These are phyloP conservation scores for Tolypocladium guangdongense DNA, from an alignment of 2,329 filamentous ascomycete genomes.

Conservation along the genomic window DNA sequence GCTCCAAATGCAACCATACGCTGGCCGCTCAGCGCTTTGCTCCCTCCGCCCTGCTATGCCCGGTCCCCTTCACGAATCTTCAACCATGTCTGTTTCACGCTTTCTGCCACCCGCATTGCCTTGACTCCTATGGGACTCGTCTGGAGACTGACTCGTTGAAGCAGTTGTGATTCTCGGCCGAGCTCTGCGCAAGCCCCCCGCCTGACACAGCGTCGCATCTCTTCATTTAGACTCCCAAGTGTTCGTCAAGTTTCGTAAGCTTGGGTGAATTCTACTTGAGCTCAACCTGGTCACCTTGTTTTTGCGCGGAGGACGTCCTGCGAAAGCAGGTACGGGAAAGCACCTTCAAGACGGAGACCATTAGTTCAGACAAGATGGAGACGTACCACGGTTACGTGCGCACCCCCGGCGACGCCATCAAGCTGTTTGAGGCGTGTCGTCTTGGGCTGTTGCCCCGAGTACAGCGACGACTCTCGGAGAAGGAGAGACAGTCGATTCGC, in stretches of 20 bases:
- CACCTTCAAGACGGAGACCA: constrained; percentile 10
- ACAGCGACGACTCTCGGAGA: constrained; percentile 86
- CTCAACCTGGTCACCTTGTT: background rate
- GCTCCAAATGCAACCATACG: background rate
- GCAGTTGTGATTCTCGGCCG: background rate
- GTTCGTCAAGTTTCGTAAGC: background rate
- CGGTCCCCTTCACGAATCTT: background rate
- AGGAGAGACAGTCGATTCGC: constrained; percentile 90
- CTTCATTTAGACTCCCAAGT: background rate
- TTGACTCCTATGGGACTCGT: background rate
- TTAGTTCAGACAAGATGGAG: constrained; percentile 56
- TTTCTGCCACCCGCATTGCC: background rate
- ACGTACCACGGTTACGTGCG: constrained; percentile 93
- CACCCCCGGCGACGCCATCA: constrained; percentile 93
- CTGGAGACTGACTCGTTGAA: background rate
- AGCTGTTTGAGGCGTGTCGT: constrained; percentile 94
- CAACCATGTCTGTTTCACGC: background rate
- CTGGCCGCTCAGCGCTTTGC: constrained; percentile 4
- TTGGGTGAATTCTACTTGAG: background rate
- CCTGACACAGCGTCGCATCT: background rate
- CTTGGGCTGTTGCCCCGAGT: constrained; percentile 83
- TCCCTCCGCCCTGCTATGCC: background rate
- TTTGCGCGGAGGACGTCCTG: constrained; percentile 4
- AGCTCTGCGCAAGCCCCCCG: background rate
- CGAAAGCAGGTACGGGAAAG: constrained; percentile 7